Conservation (phyloP, 139 green algal genomes). For the Chlorella sorokiniana region DNA sequence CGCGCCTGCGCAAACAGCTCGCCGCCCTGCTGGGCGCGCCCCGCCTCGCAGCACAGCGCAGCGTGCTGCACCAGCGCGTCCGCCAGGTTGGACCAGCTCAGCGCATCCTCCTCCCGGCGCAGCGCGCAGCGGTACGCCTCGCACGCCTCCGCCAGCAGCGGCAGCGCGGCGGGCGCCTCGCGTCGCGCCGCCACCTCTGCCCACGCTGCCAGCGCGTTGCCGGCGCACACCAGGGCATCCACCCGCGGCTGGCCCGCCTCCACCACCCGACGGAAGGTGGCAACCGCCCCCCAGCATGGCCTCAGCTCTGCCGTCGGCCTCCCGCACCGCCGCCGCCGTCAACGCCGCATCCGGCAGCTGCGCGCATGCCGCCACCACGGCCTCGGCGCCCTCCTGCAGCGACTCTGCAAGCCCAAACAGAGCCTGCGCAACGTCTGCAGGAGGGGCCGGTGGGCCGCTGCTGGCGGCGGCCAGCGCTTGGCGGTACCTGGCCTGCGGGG, state of each 20-base stretch:
- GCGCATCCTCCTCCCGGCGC: slow-evolving; percentile 62
- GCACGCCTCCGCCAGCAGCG: slow-evolving; percentile 43
- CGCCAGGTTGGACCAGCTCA: slow-evolving; percentile 65
- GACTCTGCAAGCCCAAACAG: slow-evolving; percentile 26
- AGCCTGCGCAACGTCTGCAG: not conserved
- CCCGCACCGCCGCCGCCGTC: slow-evolving; percentile 9
- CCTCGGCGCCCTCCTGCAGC: slow-evolving; percentile 48
- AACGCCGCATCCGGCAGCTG: slow-evolving; percentile 45
- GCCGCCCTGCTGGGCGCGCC: not conserved
- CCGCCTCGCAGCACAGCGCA: slow-evolving; percentile 38
- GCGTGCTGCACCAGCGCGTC: slow-evolving; percentile 62
- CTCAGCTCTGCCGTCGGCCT: slow-evolving; percentile 23
- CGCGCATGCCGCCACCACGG: slow-evolving; percentile 25
- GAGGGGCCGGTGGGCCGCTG: not conserved
- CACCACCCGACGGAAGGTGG: slow-evolving; percentile 56
- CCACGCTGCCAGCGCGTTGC: slow-evolving; percentile 28
- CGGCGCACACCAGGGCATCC: slow-evolving; percentile 15
- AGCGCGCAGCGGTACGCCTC: slow-evolving; percentile 54
- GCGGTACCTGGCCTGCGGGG: slow-evolving; percentile 35
- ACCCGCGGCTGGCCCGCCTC: not conserved
- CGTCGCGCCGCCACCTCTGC: slow-evolving; percentile 41
- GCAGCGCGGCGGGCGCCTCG: not conserved
- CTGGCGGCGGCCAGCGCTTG: not conserved
- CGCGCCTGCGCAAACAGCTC: not conserved
- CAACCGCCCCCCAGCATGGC: slow-evolving; percentile 43